Evolutionary conservation across 2,329 filamentous ascomycete species (phyloP).

Genomic region (Colletotrichum zoysiae): DNA sequence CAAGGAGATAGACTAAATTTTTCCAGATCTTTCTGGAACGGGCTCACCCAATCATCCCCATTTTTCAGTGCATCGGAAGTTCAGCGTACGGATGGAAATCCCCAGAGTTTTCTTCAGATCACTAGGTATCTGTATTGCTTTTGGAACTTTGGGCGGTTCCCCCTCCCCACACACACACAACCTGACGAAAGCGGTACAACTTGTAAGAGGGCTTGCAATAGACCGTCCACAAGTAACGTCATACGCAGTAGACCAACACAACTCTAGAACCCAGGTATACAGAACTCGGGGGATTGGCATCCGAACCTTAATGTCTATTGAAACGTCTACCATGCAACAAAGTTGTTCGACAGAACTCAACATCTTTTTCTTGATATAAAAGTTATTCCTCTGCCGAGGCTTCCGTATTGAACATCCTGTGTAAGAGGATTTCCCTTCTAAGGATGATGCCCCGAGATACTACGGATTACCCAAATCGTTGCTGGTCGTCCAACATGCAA

Average conservation of each 20-base stretch:
- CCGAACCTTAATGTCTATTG: not conserved
- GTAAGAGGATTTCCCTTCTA: not conserved
- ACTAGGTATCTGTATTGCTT: not conserved
- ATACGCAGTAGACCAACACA: not conserved
- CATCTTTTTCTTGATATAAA: not conserved
- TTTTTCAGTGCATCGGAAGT: not conserved
- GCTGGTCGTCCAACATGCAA: constrained; percentile 1
- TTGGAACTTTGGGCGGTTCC: not conserved
- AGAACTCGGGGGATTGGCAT: too few species aligned
- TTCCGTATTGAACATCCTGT: not conserved
- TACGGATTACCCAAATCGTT: not conserved
- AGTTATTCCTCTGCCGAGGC: not conserved
- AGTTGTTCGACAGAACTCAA: not conserved
- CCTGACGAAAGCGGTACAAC: not conserved
- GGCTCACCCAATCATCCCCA: not conserved
- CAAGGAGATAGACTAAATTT: not conserved
- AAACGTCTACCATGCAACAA: not conserved
- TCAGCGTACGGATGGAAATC: not conserved
- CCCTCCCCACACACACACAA: too few species aligned
- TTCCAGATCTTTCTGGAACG: constrained; percentile 32
- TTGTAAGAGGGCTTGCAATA: not conserved
- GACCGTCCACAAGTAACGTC: not conserved
- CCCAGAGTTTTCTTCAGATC: not conserved
- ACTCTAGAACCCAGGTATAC: not conserved
- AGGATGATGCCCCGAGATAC: not conserved